Evolutionary conservation across 768 basidiomycete species (phyloP).

Genomic region (Daedalea quercina): DNA sequence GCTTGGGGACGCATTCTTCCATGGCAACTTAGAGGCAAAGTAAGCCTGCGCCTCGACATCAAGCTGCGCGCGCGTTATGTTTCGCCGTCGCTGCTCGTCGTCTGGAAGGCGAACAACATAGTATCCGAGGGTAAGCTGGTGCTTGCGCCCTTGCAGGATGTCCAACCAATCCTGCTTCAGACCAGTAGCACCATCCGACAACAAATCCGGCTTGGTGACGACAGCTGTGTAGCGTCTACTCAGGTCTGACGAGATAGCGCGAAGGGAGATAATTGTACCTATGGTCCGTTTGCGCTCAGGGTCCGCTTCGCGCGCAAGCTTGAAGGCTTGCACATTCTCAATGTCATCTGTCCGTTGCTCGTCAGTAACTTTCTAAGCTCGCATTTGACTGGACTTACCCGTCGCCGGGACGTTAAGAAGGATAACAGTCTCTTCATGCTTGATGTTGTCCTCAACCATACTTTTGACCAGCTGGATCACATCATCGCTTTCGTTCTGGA

Average conservation of each 20-base stretch:
- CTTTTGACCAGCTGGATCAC: slow-evolving; percentile 39
- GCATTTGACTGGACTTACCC: slow-evolving; percentile 30
- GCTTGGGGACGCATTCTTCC: slow-evolving; percentile 36
- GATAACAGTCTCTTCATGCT: slow-evolving; percentile 47
- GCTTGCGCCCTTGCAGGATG: slow-evolving; percentile 39
- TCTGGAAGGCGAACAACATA: slow-evolving; percentile 62
- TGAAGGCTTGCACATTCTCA: slow-evolving; percentile 54
- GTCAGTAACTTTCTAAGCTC: not conserved
- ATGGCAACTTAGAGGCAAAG: slow-evolving; percentile 44
- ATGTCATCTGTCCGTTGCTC: slow-evolving; percentile 47
- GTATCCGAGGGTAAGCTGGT: slow-evolving; percentile 41
- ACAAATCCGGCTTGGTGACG: slow-evolving; percentile 62
- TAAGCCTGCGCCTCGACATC: slow-evolving; percentile 34
- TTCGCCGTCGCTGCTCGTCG: slow-evolving; percentile 41
- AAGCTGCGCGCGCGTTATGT: slow-evolving; percentile 30
- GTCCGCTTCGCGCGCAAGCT: slow-evolving; percentile 47
- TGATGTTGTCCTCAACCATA: slow-evolving; percentile 43
- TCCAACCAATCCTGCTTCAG: slow-evolving; percentile 40
- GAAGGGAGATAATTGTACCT: slow-evolving; percentile 29
- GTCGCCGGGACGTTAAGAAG: slow-evolving; percentile 62
- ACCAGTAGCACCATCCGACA: slow-evolving; percentile 37
- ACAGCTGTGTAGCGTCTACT: slow-evolving; percentile 36
- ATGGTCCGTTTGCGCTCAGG: slow-evolving; percentile 53
- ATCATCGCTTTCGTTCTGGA: slow-evolving; percentile 42
- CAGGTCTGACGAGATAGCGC: not conserved